A percentile compares a stretch with the other conserved stretches of the same genome.
Conservation (phyloP, 2,329 filamentous ascomycete species). For the Fusarium nematophilum region DNA sequence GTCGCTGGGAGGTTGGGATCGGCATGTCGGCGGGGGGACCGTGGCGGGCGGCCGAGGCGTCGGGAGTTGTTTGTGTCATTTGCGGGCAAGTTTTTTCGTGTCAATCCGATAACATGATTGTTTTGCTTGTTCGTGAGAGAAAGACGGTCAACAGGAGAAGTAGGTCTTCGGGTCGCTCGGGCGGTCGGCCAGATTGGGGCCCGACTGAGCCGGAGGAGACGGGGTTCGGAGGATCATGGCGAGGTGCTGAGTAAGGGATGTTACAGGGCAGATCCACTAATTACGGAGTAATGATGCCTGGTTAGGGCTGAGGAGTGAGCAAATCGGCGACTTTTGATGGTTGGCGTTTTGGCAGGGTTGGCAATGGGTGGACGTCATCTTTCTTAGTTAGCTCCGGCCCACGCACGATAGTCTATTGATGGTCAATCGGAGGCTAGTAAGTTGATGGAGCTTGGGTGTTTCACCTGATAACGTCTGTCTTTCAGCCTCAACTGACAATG, state of each 20-base stretch:
- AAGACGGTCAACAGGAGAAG: not conserved
- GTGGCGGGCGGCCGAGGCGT: conserved; percentile 5
- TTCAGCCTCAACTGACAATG: too few species aligned
- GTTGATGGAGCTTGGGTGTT: too few species aligned
- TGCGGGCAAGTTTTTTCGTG: not conserved
- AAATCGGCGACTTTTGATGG: conserved; percentile 15
- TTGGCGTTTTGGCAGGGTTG: too few species aligned
- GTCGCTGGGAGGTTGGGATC: not conserved
- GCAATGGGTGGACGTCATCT: too few species aligned
- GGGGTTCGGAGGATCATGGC: conserved; percentile 24
- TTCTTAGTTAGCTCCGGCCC: too few species aligned
- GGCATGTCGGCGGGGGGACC: not conserved
- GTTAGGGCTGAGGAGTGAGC: too few species aligned
- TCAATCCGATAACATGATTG: too few species aligned
- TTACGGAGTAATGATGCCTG: conserved; percentile 28
- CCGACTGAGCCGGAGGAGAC: not conserved
- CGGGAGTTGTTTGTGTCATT: not conserved
- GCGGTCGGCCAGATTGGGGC: conserved; percentile 14
- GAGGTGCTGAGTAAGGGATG: conserved; percentile 25
- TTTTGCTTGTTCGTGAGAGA: too few species aligned
- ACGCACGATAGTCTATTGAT: too few species aligned
- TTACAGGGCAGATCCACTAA: not conserved
- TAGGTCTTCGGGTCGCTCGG: conserved; percentile 21
- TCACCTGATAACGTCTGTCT: too few species aligned
- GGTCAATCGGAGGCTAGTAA: too few species aligned